Evolutionary conservation across 176 grass and related monocot species (phyloP), one percentile per base, ranked within the genome.

Genomic region (Triticum turgidum): DNA sequence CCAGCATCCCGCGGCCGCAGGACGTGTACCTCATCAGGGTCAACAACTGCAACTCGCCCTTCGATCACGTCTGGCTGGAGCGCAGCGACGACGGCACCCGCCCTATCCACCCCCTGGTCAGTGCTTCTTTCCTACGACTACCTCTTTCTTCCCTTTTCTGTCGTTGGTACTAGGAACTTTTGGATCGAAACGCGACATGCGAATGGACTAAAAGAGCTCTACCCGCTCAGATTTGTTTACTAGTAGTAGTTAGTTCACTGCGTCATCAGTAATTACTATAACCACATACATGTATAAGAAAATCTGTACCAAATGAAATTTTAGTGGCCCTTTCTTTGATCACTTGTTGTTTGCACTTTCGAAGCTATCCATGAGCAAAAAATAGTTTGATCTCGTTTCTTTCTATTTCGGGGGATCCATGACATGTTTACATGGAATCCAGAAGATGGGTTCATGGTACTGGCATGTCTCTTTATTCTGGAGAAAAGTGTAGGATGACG

Each of bases 1-100:
- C 94, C 1, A 92, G 79, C 85, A 96, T 98, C 15, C 92, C 76
- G 45, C 91, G 97, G 20, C 97, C 97, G 7, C 97, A 98, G 61
- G 90, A 90, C 12, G 85, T 89, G 66, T 98, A 96, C 89, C 82
- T 83, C 5, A 94, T 98, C 73, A 84, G 75, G 17, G 97, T 94
- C 61, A 91, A 98, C 79, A 98, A 98, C 87, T 86, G 73, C 37
- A 94, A 94, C 58, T 15, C 64, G 8, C 97, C 97, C 4, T 98
- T 98, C 82, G 67, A 94, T 39, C 97, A 98, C 88, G 92, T 98
- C 51, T 98, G 97, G 94, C 88, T 98, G 5, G 94, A 94, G 66
- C 87, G 76, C 67, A 92, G 76, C 70, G 69, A 88, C 3, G 97
- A 98, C 72, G 94, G 90, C 56, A 86, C 79, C 42, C 39, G 89